These are phyloP conservation scores for Hibiscus mutabilis DNA, from an alignment of 345 rosid species.

Conservation along the genomic window DNA sequence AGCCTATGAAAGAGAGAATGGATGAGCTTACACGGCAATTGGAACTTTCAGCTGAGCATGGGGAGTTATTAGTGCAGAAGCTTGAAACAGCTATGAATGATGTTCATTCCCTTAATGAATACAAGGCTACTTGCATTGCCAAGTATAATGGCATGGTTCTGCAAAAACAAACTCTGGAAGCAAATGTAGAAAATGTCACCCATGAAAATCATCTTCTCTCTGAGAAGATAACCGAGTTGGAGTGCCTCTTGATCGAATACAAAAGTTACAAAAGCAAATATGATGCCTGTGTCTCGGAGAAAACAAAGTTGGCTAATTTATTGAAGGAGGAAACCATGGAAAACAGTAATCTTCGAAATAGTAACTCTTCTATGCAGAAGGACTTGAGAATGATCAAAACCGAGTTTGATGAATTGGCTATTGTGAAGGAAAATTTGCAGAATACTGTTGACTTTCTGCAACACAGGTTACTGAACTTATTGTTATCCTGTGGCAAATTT, in stretches of 20 bases:
- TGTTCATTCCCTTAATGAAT: slow-evolving; percentile 50
- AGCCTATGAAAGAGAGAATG: slow-evolving; percentile 37
- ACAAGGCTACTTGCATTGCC: slow-evolving; percentile 42
- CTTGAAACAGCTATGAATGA: slow-evolving; percentile 65
- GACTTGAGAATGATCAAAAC: slow-evolving; percentile 39
- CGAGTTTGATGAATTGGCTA: slow-evolving; percentile 41
- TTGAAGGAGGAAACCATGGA: slow-evolving; percentile 55
- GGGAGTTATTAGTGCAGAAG: slow-evolving; percentile 48
- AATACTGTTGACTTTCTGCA: slow-evolving; percentile 29
- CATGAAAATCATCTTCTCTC: slow-evolving; percentile 51
- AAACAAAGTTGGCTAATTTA: slow-evolving; percentile 47
- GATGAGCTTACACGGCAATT: slow-evolving; percentile 54
- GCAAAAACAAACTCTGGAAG: slow-evolving; percentile 53
- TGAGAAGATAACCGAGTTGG: slow-evolving; percentile 67
- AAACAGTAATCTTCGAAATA: slow-evolving; percentile 40
- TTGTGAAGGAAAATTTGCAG: slow-evolving; percentile 45
- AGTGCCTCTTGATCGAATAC: slow-evolving; percentile 46
- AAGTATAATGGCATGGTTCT: slow-evolving; percentile 52
- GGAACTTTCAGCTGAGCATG: slow-evolving; percentile 54
- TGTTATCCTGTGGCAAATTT: slow-evolving; percentile 36
- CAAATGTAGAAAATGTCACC: slow-evolving; percentile 41
- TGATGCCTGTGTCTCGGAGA: slow-evolving; percentile 53
- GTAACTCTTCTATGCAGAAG: slow-evolving; percentile 41
- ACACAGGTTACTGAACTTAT: slow-evolving; percentile 36
- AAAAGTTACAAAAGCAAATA: slow-evolving; percentile 44